Conservation (phyloP, 441 rosid genomes). For the Adansonia rubrostipa region DNA sequence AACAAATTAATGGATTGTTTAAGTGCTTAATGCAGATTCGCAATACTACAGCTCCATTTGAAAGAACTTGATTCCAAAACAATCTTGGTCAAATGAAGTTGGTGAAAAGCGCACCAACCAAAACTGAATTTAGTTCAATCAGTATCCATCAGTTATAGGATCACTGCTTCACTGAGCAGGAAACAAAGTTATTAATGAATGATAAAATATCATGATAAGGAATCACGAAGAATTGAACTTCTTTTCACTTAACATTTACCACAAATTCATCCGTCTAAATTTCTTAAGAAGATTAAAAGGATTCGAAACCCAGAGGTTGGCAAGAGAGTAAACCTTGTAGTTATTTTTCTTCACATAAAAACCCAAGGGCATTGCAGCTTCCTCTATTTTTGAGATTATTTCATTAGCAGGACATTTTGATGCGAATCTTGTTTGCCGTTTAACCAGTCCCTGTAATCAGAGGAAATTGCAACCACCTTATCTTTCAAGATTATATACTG, state of each 20-base stretch:
- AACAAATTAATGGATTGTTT: neutral
- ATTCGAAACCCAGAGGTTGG: neutral
- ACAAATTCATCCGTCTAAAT: neutral
- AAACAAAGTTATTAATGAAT: neutral
- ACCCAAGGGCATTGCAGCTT: conserved; percentile 86
- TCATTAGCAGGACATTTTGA: conserved; percentile 86
- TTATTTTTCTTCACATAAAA: conserved; percentile 91
- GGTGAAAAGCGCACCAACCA: neutral
- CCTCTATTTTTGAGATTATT: conserved; percentile 89
- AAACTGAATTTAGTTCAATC: neutral
- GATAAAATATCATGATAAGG: neutral
- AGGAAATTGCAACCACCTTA: conserved; percentile 28
- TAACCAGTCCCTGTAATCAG: conserved; percentile 76
- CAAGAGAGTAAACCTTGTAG: conserved; percentile 62
- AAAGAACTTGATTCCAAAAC: neutral
- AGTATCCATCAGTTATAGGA: neutral
- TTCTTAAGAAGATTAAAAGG: conserved; percentile 7
- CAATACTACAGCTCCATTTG: conserved; percentile 5
- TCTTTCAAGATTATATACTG: neutral
- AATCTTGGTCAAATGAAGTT: neutral
- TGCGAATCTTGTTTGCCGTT: conserved; percentile 90
- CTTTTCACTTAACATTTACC: neutral
- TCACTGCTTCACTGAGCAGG: neutral
- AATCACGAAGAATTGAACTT: neutral
- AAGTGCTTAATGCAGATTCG: neutral